Conservation (phyloP, 768 basidiomycete species). For the Leccinum sublutescens region DNA sequence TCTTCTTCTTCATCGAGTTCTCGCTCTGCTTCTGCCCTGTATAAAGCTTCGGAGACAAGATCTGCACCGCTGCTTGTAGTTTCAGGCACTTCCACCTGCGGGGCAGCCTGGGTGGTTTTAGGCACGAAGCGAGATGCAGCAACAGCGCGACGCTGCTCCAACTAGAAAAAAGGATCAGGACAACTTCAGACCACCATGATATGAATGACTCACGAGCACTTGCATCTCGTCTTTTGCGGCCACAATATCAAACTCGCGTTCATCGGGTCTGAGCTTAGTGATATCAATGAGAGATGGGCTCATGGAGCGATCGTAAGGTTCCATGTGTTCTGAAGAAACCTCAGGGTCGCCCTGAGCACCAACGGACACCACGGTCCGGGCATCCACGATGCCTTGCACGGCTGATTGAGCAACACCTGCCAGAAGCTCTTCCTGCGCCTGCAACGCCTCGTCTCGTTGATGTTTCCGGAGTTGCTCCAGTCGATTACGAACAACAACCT, state of each 20-base stretch:
- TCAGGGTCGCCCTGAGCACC: conserved; percentile 36
- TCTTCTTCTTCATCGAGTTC: conserved; percentile 97
- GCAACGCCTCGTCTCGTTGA: conserved; percentile 93
- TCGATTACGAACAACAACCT: conserved; percentile 94
- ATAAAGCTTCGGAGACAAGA: conserved; percentile 85
- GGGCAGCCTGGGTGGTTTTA: conserved; percentile 61
- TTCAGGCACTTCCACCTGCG: conserved; percentile 57
- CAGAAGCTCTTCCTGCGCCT: conserved; percentile 87
- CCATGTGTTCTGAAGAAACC: conserved; percentile 56
- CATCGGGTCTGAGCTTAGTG: conserved; percentile 67
- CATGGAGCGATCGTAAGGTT: conserved; percentile 84
- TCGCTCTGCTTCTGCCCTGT: conserved; percentile 87
- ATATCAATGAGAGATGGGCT: conserved; percentile 77
- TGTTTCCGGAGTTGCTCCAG: conserved; percentile 93
- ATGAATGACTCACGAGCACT: conserved; percentile 51
- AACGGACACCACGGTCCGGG: conserved; percentile 37
- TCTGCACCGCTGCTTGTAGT: conserved; percentile 63
- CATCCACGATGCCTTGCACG: conserved; percentile 41
- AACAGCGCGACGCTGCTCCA: conserved; percentile 75
- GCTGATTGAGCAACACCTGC: conserved; percentile 71
- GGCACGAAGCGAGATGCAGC: conserved; percentile 87
- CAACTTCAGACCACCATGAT: conserved; percentile 1
- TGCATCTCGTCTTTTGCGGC: conserved; percentile 63
- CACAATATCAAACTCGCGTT: conserved; percentile 77
- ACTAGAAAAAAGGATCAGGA: conserved; percentile 34